A percentile compares a stretch with the other conserved stretches of the same genome.
phyloP scores from a whole-genome alignment of 805 yeast genomes.

The Metschnikowia dekortorum region DNA sequence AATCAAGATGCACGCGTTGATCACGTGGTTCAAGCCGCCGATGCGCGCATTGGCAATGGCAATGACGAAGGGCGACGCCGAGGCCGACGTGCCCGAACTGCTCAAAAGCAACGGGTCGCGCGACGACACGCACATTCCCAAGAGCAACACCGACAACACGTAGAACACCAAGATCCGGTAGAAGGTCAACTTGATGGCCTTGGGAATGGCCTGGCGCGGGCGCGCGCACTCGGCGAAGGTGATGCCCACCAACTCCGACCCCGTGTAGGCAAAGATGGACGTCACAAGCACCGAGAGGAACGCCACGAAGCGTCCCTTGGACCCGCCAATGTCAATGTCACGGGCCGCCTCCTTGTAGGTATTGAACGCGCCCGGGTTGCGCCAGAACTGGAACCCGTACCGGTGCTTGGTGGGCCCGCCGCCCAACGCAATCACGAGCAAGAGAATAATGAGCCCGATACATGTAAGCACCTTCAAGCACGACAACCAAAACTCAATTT shows the following conservation, averaged over 20 bases:
- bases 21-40: slow-evolving; percentile 20
- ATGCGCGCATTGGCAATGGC: slow-evolving; percentile 21
- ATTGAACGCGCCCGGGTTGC: slow-evolving; percentile 61
- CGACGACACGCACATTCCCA: slow-evolving; percentile 55
- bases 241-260: slow-evolving; percentile 67
- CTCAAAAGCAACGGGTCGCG: slow-evolving; percentile 17
- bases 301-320: slow-evolving; percentile 55
- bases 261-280: slow-evolving; percentile 67
- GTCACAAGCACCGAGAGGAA: slow-evolving; percentile 60
- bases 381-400: slow-evolving; percentile 69
- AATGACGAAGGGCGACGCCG: slow-evolving; percentile 21
- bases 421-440: slow-evolving; percentile 66
- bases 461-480: slow-evolving; percentile 60
- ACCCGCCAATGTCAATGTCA: slow-evolving; percentile 34
- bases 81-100: slow-evolving; percentile 14
- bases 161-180: slow-evolving; percentile 63
- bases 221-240: slow-evolving; percentile 70
- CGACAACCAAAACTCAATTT: slow-evolving; percentile 52
- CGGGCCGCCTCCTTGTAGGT: slow-evolving; percentile 42
- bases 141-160: slow-evolving; percentile 52
- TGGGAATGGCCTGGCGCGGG: slow-evolving; percentile 64
- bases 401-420: slow-evolving; percentile 76
- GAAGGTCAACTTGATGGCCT: slow-evolving; percentile 65
- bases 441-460: slow-evolving; percentile 60
- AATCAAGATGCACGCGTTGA: slow-evolving; percentile 19